Conservation (phyloP, 1,284 basidiomycete species). For the Moesziomyces sp. region DNA sequence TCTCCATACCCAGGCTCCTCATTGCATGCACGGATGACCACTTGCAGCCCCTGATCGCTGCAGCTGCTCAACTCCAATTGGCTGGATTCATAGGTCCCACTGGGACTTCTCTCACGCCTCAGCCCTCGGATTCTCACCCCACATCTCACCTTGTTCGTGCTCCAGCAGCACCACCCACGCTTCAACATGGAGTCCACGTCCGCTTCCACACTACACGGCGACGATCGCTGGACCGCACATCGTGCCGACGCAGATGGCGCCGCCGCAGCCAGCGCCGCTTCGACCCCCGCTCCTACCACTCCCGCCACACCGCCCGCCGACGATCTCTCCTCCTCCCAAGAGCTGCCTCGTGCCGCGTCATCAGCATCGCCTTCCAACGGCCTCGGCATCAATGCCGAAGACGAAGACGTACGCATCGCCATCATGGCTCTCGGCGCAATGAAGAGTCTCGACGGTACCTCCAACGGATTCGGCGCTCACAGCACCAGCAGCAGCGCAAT, state of each 20-base stretch:
- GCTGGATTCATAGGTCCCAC: too few species aligned
- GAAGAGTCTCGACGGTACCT: constrained; percentile 54
- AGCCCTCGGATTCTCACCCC: too few species aligned
- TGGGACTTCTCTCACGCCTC: too few species aligned
- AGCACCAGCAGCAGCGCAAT: constrained; percentile 23
- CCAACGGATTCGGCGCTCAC: constrained; percentile 10
- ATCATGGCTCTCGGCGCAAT: constrained; percentile 60
- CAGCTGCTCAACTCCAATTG: not conserved
- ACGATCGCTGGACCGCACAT: constrained; percentile 44
- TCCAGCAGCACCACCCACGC: not conserved
- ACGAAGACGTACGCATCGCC: constrained; percentile 58
- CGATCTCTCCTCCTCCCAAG: constrained; percentile 30
- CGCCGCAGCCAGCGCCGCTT: constrained; percentile 25
- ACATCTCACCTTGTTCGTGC: not conserved
- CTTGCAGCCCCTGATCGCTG: constrained; percentile 5
- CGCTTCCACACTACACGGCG: constrained; percentile 23
- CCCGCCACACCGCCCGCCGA: constrained; percentile 39
- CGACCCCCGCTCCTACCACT: constrained; percentile 42
- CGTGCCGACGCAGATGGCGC: constrained; percentile 26
- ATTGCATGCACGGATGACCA: constrained; percentile 6
- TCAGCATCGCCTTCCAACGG: constrained; percentile 16
- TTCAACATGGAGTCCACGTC: constrained; percentile 18
- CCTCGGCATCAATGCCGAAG: constrained; percentile 52
- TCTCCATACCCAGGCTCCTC: constrained; percentile 1
- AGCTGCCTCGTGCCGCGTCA: constrained; percentile 4